These are phyloP conservation scores for Singerocomus rubriflavus DNA, from an alignment of 1,284 basidiomycete genomes.

Conservation along the genomic window DNA sequence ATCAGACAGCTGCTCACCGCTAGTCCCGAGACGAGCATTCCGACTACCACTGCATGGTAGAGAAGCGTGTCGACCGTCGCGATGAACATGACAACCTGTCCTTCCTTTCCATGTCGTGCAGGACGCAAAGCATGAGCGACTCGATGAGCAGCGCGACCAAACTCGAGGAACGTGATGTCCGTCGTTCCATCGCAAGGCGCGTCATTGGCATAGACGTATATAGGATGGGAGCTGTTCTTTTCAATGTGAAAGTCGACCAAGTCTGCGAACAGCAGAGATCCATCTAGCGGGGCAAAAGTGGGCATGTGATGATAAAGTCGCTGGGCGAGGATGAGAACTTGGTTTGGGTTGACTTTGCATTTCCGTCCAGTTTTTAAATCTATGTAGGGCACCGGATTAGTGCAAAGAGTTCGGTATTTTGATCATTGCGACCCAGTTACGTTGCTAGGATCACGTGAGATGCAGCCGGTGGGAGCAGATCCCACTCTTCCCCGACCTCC, in stretches of 20 bases:
- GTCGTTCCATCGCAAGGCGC: background rate
- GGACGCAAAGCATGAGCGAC: constrained; percentile 7
- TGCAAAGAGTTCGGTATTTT: background rate
- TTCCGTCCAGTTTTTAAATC: background rate
- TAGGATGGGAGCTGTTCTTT: background rate
- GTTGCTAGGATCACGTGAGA: too few species aligned
- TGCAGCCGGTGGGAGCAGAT: too few species aligned
- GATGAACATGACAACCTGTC: constrained; percentile 10
- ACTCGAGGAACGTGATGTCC: constrained; percentile 10
- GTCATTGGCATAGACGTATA: constrained; percentile 7
- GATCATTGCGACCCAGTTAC: too few species aligned
- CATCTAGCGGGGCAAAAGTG: constrained; percentile 1
- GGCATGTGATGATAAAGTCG: background rate
- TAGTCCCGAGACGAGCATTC: constrained; percentile 6
- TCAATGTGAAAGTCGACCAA: constrained; percentile 9
- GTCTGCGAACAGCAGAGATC: constrained; percentile 8
- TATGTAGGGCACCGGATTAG: background rate
- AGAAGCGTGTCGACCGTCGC: constrained; percentile 6
- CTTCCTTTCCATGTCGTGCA: constrained; percentile 2
- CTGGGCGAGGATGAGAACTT: background rate
- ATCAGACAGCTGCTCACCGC: background rate
- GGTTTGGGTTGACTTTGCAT: background rate
- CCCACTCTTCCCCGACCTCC: too few species aligned
- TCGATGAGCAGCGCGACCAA: constrained; percentile 11
- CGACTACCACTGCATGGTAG: constrained; percentile 1